Conservation (phyloP, 305 asterid species). For the Petunia hybrid region DNA sequence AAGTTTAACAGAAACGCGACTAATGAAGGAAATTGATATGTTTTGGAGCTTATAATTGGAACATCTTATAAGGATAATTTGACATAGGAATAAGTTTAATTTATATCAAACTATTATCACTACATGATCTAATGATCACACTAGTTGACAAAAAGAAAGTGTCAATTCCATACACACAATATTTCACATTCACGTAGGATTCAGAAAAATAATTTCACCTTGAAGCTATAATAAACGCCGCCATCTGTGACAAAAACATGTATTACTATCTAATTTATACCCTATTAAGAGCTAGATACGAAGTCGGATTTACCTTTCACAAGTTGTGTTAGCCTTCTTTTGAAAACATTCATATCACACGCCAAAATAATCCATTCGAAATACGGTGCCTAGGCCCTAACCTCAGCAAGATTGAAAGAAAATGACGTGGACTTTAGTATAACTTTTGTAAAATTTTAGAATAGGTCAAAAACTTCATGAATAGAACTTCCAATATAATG, state of each 20-base stretch:
- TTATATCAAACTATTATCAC: neutral
- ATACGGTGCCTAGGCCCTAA: neutral
- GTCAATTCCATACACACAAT: no score
- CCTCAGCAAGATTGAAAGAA: neutral
- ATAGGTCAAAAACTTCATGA: no score
- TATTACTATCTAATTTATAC: no score
- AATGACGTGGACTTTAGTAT: neutral
- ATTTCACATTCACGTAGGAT: no score
- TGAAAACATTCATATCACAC: no score
- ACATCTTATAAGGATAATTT: neutral
- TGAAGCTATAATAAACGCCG: no score
- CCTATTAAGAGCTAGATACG: no score
- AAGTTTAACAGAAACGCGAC: neutral
- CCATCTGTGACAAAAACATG: no score
- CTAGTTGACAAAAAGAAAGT: neutral
- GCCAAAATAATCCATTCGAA: no score
- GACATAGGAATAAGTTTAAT: neutral
- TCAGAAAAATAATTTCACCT: no score
- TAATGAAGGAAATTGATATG: neutral
- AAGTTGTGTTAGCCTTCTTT: no score
- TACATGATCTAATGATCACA: neutral
- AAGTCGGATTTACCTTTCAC: no score
- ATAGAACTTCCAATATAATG: neutral
- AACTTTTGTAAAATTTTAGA: neutral
- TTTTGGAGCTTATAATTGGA: neutral